phyloP scores from a whole-genome alignment of 768 basidiomycete genomes.

The Peribolospora baueri region DNA sequence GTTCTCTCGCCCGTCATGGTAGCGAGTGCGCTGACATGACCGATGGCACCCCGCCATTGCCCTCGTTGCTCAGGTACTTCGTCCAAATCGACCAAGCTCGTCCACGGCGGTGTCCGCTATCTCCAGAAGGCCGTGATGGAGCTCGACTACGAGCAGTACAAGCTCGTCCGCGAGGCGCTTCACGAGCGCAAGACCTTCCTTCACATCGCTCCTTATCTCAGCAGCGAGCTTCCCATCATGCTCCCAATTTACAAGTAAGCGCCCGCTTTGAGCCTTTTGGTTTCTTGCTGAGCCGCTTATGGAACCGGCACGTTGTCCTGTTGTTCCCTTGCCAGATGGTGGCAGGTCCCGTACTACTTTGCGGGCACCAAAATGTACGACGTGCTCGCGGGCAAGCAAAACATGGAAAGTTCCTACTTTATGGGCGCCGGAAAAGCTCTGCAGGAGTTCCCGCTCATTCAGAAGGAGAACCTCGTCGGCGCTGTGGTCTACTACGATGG shows the following conservation, averaged over 20 bases:
- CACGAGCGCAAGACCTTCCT: constrained; percentile 82
- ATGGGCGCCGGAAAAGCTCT: constrained; percentile 85
- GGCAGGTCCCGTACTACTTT: constrained; percentile 93
- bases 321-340: constrained; percentile 32
- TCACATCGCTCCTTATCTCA: constrained; percentile 83
- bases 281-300: not conserved
- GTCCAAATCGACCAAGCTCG: constrained; percentile 91
- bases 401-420: constrained; percentile 84
- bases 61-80: constrained; percentile 42
- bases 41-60: not conserved
- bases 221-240: constrained; percentile 85
- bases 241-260: constrained; percentile 76
- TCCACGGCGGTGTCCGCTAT: constrained; percentile 93
- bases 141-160: constrained; percentile 87
- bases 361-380: constrained; percentile 93
- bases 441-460: constrained; percentile 90
- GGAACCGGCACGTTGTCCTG: not conserved
- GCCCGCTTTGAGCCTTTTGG: not conserved
- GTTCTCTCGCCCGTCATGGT: not conserved
- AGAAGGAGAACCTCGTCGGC: constrained; percentile 69
- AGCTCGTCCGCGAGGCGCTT: constrained; percentile 82
- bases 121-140: constrained; percentile 90
- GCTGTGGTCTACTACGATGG: constrained; percentile 96
- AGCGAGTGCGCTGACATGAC: no score
- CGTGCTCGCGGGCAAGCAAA: constrained; percentile 75